Evolutionary conservation across 805 yeast species (phyloP).

Genomic region (Hyphopichia homilentoma): DNA sequence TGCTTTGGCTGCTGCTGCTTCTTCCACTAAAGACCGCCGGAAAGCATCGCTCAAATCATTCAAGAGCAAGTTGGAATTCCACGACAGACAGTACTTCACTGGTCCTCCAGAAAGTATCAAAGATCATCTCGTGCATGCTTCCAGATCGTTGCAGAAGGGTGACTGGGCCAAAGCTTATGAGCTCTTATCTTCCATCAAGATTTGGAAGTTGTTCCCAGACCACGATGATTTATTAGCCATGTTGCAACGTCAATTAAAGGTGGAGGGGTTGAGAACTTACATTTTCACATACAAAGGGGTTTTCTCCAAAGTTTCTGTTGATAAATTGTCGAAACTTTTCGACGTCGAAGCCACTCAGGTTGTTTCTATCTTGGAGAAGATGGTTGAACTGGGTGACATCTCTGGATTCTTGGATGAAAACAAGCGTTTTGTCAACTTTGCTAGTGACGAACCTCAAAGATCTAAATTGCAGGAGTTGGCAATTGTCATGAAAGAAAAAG

Average conservation of each 20-base stretch:
- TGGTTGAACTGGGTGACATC: constrained; percentile 77
- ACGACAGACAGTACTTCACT: constrained; percentile 89
- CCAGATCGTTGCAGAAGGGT: constrained; percentile 81
- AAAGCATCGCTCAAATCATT: constrained; percentile 71
- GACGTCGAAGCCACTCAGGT: constrained; percentile 57
- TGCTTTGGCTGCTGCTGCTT: constrained; percentile 68
- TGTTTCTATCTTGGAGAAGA: constrained; percentile 60
- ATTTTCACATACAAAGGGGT: constrained; percentile 77
- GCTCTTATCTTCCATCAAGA: constrained; percentile 70
- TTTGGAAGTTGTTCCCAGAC: constrained; percentile 81
- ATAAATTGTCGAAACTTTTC: constrained; percentile 62
- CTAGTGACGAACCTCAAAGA: constrained; percentile 69
- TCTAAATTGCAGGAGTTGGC: constrained; percentile 87
- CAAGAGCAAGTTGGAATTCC: constrained; percentile 86
- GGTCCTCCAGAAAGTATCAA: constrained; percentile 98
- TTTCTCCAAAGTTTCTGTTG: constrained; percentile 69
- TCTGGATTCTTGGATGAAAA: constrained; percentile 70
- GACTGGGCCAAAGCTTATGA: constrained; percentile 81
- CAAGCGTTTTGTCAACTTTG: constrained; percentile 59
- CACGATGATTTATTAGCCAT: constrained; percentile 62
- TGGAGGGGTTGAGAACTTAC: constrained; percentile 91
- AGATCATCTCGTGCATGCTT: constrained; percentile 90
- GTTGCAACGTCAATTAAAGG: constrained; percentile 75
- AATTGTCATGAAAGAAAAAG: constrained; percentile 76
- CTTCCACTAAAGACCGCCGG: constrained; percentile 57